Percentiles rank a stretch among this genome's conserved stretches.
Conservation (phyloP, 352 stramenopile genomes). For the Thalassiosira ordinaria region DNA sequence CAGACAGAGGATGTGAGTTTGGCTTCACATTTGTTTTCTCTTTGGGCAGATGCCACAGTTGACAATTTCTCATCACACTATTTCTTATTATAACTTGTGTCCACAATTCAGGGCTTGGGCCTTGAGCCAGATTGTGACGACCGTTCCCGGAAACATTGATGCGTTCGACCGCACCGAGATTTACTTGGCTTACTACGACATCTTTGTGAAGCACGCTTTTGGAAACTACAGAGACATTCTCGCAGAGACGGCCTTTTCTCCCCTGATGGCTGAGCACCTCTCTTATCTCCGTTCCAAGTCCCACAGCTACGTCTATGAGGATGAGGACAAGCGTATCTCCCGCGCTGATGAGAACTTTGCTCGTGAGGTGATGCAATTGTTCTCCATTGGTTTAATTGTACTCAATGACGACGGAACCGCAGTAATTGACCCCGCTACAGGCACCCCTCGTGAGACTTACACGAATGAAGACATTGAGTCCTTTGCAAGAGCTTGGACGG, state of each 20-base stretch:
- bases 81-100: too few relatives aligned
- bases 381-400: conserved; percentile 70
- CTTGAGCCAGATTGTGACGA: conserved; percentile 51
- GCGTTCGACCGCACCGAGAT: conserved; percentile 47
- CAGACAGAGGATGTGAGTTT: conserved; percentile 9
- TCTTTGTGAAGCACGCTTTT: conserved; percentile 81
- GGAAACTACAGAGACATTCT: conserved; percentile 79
- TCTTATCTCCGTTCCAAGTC: conserved; percentile 67
- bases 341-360: conserved; percentile 83
- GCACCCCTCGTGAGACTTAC: conserved; percentile 59
- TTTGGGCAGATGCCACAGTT: too few relatives aligned
- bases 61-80: too few relatives aligned
- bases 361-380: conserved; percentile 76
- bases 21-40: too few relatives aligned
- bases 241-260: conserved; percentile 50
- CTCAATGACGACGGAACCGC: conserved; percentile 79
- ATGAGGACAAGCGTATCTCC: conserved; percentile 47
- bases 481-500: conserved; percentile 70
- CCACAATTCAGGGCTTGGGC: conserved; percentile 68
- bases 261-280: conserved; percentile 75
- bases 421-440: conserved; percentile 42
- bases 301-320: conserved; percentile 56
- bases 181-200: conserved; percentile 78
- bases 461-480: conserved; percentile 72
- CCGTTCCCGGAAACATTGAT: conserved; percentile 49